phyloP scores from a whole-genome alignment of 2,329 filamentous ascomycete genomes.

The Teratosphaeria viscida region DNA sequence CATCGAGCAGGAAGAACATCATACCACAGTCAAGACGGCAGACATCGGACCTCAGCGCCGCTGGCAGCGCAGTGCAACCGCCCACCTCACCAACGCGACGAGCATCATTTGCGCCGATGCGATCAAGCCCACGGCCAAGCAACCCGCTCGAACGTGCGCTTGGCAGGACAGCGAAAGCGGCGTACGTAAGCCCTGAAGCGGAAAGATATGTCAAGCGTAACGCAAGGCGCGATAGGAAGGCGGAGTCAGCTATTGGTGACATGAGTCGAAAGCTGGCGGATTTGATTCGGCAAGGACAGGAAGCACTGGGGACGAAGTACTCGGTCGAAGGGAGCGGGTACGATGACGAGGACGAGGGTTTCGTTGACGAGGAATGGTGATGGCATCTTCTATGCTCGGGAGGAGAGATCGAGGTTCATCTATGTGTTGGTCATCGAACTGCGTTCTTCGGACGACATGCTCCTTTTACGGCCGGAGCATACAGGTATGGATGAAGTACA shows the following conservation, averaged over 20 bases:
- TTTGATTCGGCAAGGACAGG: constrained; percentile 81
- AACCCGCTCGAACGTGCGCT: neutral
- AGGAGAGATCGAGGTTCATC: neutral
- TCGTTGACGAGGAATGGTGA: constrained; percentile 21
- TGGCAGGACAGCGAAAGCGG: neutral
- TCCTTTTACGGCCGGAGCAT: neutral
- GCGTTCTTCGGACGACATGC: neutral
- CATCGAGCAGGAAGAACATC: constrained; percentile 29
- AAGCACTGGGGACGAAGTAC: constrained; percentile 56
- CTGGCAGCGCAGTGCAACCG: constrained; percentile 27
- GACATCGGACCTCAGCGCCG: constrained; percentile 13
- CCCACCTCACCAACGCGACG: constrained; percentile 25
- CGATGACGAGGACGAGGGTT: constrained; percentile 18
- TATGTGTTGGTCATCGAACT: neutral
- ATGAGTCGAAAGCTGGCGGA: constrained; percentile 71
- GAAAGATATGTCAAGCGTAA: constrained; percentile 62
- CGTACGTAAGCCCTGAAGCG: constrained; percentile 49
- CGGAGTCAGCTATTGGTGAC: constrained; percentile 67
- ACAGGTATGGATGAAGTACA: neutral
- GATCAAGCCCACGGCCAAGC: constrained; percentile 26
- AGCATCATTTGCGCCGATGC: constrained; percentile 45
- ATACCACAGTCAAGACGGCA: constrained; percentile 31
- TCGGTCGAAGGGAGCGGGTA: constrained; percentile 26
- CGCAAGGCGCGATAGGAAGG: constrained; percentile 62
- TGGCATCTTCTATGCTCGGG: neutral